Evolutionary conservation across 768 basidiomycete genomes (phyloP), one percentile per base, ranked within the genome.

Genomic region (Scleroderma citrinum): DNA sequence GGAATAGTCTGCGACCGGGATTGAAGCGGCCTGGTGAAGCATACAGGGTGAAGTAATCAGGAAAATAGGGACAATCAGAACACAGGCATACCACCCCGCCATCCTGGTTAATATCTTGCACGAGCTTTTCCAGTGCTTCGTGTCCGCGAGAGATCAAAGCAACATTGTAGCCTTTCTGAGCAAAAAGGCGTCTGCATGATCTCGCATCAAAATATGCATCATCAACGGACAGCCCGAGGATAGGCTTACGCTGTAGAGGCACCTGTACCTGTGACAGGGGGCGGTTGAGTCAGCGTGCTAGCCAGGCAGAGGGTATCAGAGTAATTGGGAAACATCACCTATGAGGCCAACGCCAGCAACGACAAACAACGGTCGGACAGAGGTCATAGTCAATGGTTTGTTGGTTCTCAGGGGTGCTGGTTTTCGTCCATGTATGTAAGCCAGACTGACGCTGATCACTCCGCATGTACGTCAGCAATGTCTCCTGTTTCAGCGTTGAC

Each of bases 101-200:
- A 8, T 67, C 56, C 11, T 65, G 53, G 44, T 74, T 82, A 38
- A 88, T 74, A 49, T 81, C 78, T 14, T 71, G 62, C 11, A 82
- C 76, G 5, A 85, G 64, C 23, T 66, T 69, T 40, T 76, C 66
- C n/a, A 86, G 70, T 19, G 74, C 59, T 16, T 76, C 76, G 2
- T 70, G 59, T 13, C 80, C 77, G 41, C 84, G 72, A 12, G 84
- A 82, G 32, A 87, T 71, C 38, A 88, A 67, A 1, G 85, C 86
- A 29, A 87, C 74, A 37, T 72, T 77, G 59, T 85, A 87, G 0
- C 85, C 85, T 26, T 76, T 66, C 57, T 77, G 78, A 6, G 79
- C 72, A 51, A 85, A 83, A 14, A 77, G 54, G 26, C 79, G 82
- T 16, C 83, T 84, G 55, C 8, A 51, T 29, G 8, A 29, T 16